A percentile compares a stretch with the other conserved stretches of the same genome.
phyloP scores from a whole-genome alignment of 306 rosid species.

The Dryas alaskensis region DNA sequence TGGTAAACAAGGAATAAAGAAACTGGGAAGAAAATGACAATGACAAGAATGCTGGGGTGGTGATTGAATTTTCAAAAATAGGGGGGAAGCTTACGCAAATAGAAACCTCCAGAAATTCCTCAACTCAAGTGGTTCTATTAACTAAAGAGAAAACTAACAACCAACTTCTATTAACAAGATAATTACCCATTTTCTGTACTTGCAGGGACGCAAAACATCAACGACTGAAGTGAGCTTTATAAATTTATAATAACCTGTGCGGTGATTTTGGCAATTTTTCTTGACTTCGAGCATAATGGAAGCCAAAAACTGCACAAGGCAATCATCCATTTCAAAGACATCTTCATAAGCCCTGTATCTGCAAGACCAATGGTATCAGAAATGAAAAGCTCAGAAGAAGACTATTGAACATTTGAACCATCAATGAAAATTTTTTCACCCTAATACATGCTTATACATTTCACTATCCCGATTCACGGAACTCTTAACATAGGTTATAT shows the following conservation, averaged over 20 bases:
- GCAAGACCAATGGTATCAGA: not conserved
- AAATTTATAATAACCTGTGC: not conserved
- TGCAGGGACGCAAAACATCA: constrained; percentile 1
- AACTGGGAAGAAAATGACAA: not conserved
- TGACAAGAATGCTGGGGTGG: not conserved
- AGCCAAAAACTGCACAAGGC: not conserved
- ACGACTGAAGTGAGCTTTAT: not conserved
- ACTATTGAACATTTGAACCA: not conserved
- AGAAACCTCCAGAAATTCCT: not conserved
- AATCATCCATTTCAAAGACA: not conserved
- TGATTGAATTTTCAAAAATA: not conserved
- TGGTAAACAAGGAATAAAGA: not conserved
- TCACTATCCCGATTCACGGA: not conserved
- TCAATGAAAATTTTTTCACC: not conserved
- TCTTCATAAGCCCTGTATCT: not conserved
- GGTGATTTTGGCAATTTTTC: not conserved
- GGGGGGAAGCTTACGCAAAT: too few relatives aligned
- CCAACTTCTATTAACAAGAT: not conserved
- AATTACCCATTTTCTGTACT: not conserved
- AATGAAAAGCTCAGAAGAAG: not conserved
- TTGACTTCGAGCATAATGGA: not conserved
- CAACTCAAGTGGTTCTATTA: not conserved
- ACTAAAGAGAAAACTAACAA: not conserved
- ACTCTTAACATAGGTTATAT: not conserved
- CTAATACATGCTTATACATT: not conserved